Conservation (phyloP, 108 stramenopile genomes). For the Chaetoceros muelleri region DNA sequence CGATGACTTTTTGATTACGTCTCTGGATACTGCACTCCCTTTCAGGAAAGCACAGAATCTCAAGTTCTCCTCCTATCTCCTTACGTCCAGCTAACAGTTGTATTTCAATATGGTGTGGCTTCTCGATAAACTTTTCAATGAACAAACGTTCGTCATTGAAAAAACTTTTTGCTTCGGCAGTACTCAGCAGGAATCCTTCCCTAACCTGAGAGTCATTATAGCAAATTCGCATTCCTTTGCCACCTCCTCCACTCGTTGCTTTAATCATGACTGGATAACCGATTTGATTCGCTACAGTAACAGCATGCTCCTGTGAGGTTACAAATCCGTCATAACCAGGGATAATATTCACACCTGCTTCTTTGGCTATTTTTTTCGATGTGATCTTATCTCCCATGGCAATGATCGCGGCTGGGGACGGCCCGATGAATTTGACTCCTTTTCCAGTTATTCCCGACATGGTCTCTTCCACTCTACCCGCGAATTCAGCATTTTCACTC, state of each 20-base stretch:
- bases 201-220: conserved; percentile 63
- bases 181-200: conserved; percentile 65
- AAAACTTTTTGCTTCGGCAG: conserved; percentile 77
- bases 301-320: conserved; percentile 29
- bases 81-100: conserved; percentile 80
- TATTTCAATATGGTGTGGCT: conserved; percentile 97
- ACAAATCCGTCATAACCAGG: conserved; percentile 84
- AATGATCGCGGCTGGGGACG: conserved; percentile 72
- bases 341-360: conserved; percentile 83
- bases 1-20: conserved; percentile 97
- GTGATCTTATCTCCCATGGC: conserved; percentile 92
- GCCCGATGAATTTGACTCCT: conserved; percentile 78
- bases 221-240: conserved; percentile 98
- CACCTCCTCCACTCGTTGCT: conserved; percentile 94
- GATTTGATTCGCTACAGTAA: conserved; percentile 75
- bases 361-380: conserved; percentile 84
- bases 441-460: conserved; percentile 16
- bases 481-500: conserved; percentile 74
- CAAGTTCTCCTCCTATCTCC: conserved; percentile 39
- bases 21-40: conserved; percentile 95
- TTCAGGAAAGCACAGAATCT: conserved; percentile 81
- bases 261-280: conserved; percentile 99
- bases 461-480: conserved; percentile 16
- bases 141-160: conserved; percentile 94
- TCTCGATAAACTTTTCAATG: conserved; percentile 93